Percentiles rank a stretch among this genome's conserved stretches.
Evolutionary conservation across 2,329 filamentous ascomycete species (phyloP).

Genomic region (Apiospora arundinis): DNA sequence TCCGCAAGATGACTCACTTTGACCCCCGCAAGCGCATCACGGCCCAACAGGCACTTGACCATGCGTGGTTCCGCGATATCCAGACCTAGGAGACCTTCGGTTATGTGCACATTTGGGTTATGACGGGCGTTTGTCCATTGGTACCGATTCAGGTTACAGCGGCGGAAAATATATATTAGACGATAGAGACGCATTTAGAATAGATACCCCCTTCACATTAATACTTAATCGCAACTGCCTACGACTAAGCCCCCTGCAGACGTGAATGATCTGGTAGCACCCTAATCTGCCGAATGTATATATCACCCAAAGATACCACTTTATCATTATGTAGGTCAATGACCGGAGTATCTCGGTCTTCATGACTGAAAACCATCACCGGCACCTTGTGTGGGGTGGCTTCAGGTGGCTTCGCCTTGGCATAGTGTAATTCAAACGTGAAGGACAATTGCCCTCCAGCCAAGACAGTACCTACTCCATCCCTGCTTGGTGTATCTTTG

Average conservation of each 20-base stretch:
- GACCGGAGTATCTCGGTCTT: too few relatives aligned
- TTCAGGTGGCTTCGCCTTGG: too few relatives aligned
- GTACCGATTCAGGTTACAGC: background rate
- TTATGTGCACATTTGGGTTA: background rate
- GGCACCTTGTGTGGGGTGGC: too few relatives aligned
- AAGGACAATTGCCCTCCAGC: too few relatives aligned
- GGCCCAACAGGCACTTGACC: conserved; percentile 45
- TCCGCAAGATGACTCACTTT: conserved; percentile 46
- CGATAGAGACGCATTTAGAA: background rate
- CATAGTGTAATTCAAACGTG: too few relatives aligned
- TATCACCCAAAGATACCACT: too few relatives aligned
- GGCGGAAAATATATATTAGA: background rate
- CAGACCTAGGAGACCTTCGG: conserved; percentile 11
- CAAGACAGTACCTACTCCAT: too few relatives aligned
- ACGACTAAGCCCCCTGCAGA: background rate
- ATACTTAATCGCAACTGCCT: background rate
- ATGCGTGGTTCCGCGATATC: conserved; percentile 39
- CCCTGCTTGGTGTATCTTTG: too few relatives aligned
- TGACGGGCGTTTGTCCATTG: background rate
- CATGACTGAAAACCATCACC: too few relatives aligned
- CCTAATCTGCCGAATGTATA: too few relatives aligned
- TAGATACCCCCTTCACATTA: conserved; percentile 8
- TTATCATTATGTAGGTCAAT: too few relatives aligned
- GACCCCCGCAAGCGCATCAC: conserved; percentile 48
- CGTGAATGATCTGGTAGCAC: too few relatives aligned